Conservation (phyloP, 768 basidiomycete genomes). For the Trametes villosa region DNA sequence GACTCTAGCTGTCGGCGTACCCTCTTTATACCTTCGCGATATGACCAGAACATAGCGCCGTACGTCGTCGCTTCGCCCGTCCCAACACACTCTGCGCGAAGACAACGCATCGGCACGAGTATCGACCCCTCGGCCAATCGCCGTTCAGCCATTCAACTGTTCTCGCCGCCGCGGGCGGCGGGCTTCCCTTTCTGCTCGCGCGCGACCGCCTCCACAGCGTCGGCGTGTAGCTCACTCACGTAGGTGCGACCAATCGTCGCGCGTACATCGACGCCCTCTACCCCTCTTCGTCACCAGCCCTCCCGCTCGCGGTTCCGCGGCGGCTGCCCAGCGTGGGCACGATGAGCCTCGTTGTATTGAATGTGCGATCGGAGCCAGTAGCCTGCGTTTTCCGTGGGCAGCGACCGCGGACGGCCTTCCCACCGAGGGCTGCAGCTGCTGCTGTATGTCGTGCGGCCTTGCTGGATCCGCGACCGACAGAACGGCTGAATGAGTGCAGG, state of each 20-base stretch:
- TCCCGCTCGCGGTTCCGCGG: neutral
- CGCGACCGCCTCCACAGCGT: constrained; percentile 4
- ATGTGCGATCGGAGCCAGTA: neutral
- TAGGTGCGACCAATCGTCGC: neutral
- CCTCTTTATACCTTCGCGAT: constrained; percentile 5
- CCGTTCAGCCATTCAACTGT: neutral
- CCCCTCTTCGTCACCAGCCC: neutral
- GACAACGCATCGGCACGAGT: neutral
- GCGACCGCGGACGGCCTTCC: neutral
- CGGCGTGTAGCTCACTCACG: neutral
- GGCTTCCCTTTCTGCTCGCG: neutral
- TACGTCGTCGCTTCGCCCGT: neutral
- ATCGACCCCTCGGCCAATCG: neutral
- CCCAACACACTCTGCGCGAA: neutral
- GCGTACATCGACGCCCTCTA: neutral
- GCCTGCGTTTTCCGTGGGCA: neutral
- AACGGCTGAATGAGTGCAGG: neutral
- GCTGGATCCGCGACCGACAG: neutral
- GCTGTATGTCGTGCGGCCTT: neutral
- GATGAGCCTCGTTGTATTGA: neutral
- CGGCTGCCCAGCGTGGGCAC: constrained; percentile 1
- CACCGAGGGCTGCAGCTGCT: neutral
- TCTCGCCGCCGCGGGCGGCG: no score
- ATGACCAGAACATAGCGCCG: no score
- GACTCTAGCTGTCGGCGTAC: neutral